These are phyloP conservation scores for Torulaspora pretoriensis DNA, from an alignment of 1,139 yeast genomes.

Conservation along the genomic window DNA sequence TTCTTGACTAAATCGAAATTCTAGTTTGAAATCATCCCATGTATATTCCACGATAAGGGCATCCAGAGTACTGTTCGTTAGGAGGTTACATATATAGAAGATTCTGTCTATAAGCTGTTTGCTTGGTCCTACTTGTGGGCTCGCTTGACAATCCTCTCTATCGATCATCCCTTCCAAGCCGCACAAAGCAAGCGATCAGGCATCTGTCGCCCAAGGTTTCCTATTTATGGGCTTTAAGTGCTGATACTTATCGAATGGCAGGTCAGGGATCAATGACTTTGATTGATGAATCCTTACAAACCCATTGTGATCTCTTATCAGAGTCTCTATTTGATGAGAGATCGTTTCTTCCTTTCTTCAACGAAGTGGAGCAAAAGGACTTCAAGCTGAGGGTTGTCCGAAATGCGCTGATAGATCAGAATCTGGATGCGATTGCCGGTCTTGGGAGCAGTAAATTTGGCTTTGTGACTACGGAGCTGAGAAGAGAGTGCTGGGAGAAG, in stretches of 20 bases:
- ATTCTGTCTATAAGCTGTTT: not conserved
- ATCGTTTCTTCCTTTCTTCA: conserved; percentile 16
- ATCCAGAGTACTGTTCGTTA: too few species aligned
- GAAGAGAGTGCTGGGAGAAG: conserved; percentile 25
- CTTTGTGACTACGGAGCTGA: conserved; percentile 21
- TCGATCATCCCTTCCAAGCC: not conserved
- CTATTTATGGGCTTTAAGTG: not conserved
- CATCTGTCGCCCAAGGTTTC: not conserved
- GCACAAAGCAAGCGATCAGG: not conserved
- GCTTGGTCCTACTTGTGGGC: not conserved
- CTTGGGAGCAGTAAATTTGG: conserved; percentile 29
- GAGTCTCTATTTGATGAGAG: conserved; percentile 22
- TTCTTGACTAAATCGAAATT: too few species aligned
- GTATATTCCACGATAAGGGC: too few species aligned
- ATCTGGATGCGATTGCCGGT: conserved; percentile 11
- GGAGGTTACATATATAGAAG: too few species aligned
- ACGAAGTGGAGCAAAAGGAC: conserved; percentile 18
- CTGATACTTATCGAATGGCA: conserved; percentile 3
- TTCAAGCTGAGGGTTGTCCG: conserved; percentile 15
- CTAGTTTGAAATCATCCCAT: too few species aligned
- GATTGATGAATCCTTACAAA: conserved; percentile 10
- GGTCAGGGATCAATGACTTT: conserved; percentile 6
- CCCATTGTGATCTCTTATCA: conserved; percentile 15
- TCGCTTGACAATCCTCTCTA: not conserved
- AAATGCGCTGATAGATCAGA: conserved; percentile 13